These are phyloP conservation scores for Scytalidium sp. DNA, from an alignment of 2,329 filamentous ascomycete species.

Conservation along the genomic window DNA sequence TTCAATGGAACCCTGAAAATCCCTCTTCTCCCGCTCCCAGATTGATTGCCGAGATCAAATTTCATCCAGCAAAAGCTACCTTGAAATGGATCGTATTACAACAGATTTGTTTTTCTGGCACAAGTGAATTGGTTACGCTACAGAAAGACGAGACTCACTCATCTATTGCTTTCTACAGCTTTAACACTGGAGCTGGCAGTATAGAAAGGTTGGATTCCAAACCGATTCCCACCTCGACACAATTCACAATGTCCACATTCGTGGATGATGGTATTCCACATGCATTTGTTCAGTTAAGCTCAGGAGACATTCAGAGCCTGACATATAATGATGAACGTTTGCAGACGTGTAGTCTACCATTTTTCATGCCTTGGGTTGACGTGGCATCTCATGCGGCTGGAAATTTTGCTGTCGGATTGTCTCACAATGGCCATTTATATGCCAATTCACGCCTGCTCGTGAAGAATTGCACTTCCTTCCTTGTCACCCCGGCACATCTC, in stretches of 20 bases:
- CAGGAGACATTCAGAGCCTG: constrained; percentile 25
- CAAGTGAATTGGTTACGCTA: constrained; percentile 19
- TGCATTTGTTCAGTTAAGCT: constrained; percentile 23
- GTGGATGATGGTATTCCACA: constrained; percentile 14
- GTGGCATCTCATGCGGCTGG: constrained; percentile 18
- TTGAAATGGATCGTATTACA: constrained; percentile 12
- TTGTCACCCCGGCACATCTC: constrained; percentile 76
- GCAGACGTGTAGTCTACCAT: constrained; percentile 22
- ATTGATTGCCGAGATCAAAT: constrained; percentile 37
- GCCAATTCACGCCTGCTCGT: constrained; percentile 71
- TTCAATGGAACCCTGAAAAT: constrained; percentile 63
- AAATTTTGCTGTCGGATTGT: constrained; percentile 54
- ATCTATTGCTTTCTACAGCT: constrained; percentile 18
- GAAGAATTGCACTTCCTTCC: constrained; percentile 89
- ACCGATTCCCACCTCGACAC: constrained; percentile 7
- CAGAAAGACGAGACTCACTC: constrained; percentile 11
- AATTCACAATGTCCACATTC: constrained; percentile 23
- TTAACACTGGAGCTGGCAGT: constrained; percentile 22
- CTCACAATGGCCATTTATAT: constrained; percentile 74
- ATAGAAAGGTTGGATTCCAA: constrained; percentile 17
- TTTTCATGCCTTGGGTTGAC: constrained; percentile 30
- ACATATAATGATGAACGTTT: constrained; percentile 19
- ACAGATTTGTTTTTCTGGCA: constrained; percentile 23
- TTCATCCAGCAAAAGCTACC: constrained; percentile 26
- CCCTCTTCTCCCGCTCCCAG: constrained; percentile 45